Evolutionary conservation across 192 early-diverging fungal species (phyloP), one percentile per base, ranked within the genome.

Genomic region (Coemansia sp.): DNA sequence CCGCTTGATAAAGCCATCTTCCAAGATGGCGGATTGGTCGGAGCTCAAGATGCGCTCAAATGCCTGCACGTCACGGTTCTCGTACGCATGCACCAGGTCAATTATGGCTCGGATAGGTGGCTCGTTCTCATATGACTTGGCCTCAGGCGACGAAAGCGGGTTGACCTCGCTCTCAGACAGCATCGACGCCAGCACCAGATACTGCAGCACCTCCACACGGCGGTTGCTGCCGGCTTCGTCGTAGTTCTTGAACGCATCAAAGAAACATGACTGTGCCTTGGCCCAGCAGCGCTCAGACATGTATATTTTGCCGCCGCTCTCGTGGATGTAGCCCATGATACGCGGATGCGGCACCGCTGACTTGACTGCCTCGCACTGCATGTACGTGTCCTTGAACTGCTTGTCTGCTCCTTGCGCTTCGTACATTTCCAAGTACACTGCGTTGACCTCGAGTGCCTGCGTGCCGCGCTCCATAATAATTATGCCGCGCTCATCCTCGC

Each of bases 271-370:
- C 71, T 96, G 91, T 0, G 96, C 96, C 70, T 90, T 82, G 51
- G 90, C 87, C 96, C 96, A 98, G 61, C 75, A 86, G 82, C 86
- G 88, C 83, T 98, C 96, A 54, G 82, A 82, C 95, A 98, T 97
- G 74, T 94, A 91, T 93, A 98, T 95, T 67, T 97, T 98, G 22
- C 96, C 96, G 27, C 95, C 96, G 69, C 93, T 96, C 83, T 97
- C 95, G 49, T 92, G 88, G 72, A 98, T 97, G 23, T 95, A 89
- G 37, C 94, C 95, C 93, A 96, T 94, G 80, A 96, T 94, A 22
- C 93, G 84, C 47, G 96, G 96, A 68, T 95, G 94, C 5, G 96
- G 93, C 41, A 98, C 96, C 8, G 95, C 96, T 6, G 92, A 95
- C 75, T 91, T 92, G 49, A 98, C 89, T 22, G 82, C 74, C 16